Conservation (phyloP, 192 early-diverging fungal genomes). For the Thamnidium elegans region DNA sequence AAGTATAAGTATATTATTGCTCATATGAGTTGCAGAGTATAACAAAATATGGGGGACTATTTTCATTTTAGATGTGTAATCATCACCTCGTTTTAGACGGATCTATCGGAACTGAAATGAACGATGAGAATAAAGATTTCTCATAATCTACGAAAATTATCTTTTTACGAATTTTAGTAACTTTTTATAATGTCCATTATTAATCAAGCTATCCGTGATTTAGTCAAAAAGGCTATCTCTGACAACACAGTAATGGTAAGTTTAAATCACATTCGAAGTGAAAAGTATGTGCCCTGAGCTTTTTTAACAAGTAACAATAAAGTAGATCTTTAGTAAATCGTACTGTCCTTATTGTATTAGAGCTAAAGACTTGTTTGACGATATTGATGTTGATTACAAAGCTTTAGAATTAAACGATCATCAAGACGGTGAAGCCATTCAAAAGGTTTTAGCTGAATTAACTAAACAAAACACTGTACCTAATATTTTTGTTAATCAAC, state of each 20-base stretch:
- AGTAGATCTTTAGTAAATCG: conserved; percentile 72
- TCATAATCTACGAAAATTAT: too few species aligned
- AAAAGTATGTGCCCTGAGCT: neutral
- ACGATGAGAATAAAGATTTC: too few species aligned
- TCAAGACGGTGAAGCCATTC: conserved; percentile 54
- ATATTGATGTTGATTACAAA: conserved; percentile 49
- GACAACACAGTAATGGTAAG: conserved; percentile 25
- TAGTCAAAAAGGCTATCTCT: conserved; percentile 19
- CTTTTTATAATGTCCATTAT: neutral
- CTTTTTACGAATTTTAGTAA: too few species aligned
- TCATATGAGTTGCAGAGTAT: too few species aligned
- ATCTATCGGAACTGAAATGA: too few species aligned
- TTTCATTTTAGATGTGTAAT: too few species aligned
- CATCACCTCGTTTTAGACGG: too few species aligned
- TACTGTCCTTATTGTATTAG: conserved; percentile 65
- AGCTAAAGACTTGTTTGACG: conserved; percentile 54
- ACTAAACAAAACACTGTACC: conserved; percentile 66
- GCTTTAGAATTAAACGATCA: conserved; percentile 61
- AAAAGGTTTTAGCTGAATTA: conserved; percentile 37
- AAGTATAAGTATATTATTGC: too few species aligned
- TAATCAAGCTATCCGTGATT: conserved; percentile 6
- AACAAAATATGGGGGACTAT: too few species aligned
- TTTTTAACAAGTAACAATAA: neutral
- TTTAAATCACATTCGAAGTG: neutral
- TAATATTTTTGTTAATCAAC: conserved; percentile 65